A percentile compares a stretch with the other conserved stretches of the same genome.
phyloP scores from a whole-genome alignment of 805 yeast genomes.

The Nakazawaea populi region DNA sequence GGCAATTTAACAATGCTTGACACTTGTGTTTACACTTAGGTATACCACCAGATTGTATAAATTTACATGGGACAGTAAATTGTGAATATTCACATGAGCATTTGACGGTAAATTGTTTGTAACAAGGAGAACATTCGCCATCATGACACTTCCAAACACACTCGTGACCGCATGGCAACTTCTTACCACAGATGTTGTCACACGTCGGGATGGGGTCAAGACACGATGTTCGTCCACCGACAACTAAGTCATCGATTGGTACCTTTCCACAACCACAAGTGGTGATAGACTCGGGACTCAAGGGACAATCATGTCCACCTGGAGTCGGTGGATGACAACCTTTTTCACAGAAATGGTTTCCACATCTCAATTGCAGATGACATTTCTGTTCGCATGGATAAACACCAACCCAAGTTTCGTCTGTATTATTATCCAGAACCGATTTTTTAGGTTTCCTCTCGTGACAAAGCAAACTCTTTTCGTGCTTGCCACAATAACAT shows the following conservation, averaged over 20 bases:
- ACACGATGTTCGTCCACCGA: slow-evolving; percentile 47
- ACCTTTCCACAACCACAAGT: slow-evolving; percentile 82
- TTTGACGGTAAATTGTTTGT: slow-evolving; percentile 37
- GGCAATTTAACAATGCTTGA: slow-evolving; percentile 67
- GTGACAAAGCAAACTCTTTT: slow-evolving; percentile 36
- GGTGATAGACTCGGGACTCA: slow-evolving; percentile 51
- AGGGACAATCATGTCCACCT: slow-evolving; percentile 43
- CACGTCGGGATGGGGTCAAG: slow-evolving; percentile 80
- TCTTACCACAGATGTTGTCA: slow-evolving; percentile 55
- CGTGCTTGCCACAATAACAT: slow-evolving; percentile 75
- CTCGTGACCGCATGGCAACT: slow-evolving; percentile 62
- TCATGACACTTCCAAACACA: slow-evolving; percentile 71
- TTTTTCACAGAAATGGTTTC: slow-evolving; percentile 43
- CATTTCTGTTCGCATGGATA: slow-evolving; percentile 42
- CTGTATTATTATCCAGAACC: slow-evolving; percentile 10
- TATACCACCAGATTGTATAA: slow-evolving; percentile 38
- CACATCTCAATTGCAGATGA: slow-evolving; percentile 54
- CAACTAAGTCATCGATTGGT: slow-evolving; percentile 29
- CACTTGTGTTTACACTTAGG: slow-evolving; percentile 73
- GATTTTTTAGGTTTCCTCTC: slow-evolving; percentile 32
- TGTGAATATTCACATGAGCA: slow-evolving; percentile 60
- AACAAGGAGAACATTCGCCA: slow-evolving; percentile 73
- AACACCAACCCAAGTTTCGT: slow-evolving; percentile 41
- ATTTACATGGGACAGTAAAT: slow-evolving; percentile 61
- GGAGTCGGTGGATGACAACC: slow-evolving; percentile 47